Conservation (phyloP, 768 basidiomycete species). For the Gymnopilus dilepis region DNA sequence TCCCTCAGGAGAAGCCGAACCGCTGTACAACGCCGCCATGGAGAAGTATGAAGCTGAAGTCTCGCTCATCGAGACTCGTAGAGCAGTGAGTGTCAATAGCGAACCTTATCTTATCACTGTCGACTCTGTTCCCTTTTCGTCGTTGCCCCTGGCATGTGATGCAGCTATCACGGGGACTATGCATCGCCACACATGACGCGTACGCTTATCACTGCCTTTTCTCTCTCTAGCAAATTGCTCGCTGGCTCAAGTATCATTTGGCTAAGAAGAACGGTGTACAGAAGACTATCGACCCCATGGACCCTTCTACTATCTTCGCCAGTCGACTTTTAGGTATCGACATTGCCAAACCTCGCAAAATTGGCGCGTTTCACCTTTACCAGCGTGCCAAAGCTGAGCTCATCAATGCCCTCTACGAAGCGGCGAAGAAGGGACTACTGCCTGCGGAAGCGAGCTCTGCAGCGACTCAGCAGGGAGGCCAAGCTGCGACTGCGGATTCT, state of each 20-base stretch:
- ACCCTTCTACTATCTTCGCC: not conserved
- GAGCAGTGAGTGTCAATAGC: not conserved
- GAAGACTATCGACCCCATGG: not conserved
- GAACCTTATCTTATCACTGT: no score
- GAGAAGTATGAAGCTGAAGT: not conserved
- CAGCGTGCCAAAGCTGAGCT: no score
- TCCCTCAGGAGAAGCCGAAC: not conserved
- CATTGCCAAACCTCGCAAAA: no score
- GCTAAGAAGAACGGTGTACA: not conserved
- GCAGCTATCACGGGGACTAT: no score
- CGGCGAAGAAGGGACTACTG: no score
- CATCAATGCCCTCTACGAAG: no score
- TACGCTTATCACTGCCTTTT: not conserved
- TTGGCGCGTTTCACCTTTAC: no score
- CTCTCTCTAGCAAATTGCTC: not conserved
- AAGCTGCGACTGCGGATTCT: no score
- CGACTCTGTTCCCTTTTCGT: not conserved
- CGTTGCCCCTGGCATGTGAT: not conserved
- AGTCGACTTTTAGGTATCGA: no score
- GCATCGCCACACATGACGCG: not conserved
- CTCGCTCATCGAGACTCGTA: not conserved
- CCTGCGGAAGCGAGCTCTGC: no score
- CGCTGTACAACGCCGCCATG: not conserved
- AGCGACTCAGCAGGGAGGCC: no score
- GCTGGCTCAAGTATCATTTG: not conserved